These are phyloP conservation scores for Leucoagaricus sp. DNA, from an alignment of 1,284 basidiomycete species.

Conservation along the genomic window DNA sequence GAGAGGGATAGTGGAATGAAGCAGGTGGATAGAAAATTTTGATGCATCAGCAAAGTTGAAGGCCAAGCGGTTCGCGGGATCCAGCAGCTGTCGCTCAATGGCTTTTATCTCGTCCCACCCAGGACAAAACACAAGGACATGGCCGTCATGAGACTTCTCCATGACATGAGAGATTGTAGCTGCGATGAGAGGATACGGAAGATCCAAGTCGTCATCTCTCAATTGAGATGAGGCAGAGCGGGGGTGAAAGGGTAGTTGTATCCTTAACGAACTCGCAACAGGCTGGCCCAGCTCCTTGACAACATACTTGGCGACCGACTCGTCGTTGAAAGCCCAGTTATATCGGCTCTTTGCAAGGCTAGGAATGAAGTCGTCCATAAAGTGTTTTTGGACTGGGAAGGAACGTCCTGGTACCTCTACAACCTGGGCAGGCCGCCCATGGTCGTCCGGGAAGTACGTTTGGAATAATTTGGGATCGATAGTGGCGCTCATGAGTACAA, in stretches of 20 bases:
- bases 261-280: conserved; percentile 28
- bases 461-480: conserved; percentile 92
- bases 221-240: conserved; percentile 15
- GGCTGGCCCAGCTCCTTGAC: conserved; percentile 65
- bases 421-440: conserved; percentile 68
- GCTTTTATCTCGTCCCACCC: conserved; percentile 92
- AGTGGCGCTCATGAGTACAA: conserved; percentile 95
- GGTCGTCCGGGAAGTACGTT: conserved; percentile 76
- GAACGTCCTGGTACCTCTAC: conserved; percentile 92
- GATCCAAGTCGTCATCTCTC: conserved; percentile 71
- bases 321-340: conserved; percentile 76
- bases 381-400: conserved; percentile 84
- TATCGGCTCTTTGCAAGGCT: conserved; percentile 45
- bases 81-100: conserved; percentile 71
- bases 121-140: conserved; percentile 90
- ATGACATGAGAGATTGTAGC: conserved; percentile 84
- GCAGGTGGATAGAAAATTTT: conserved; percentile 79
- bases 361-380: conserved; percentile 79
- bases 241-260: conserved; percentile 22
- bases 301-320: conserved; percentile 79
- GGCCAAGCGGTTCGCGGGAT: conserved; percentile 54
- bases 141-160: conserved; percentile 76
- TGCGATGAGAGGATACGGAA: conserved; percentile 84
- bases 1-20: conserved; percentile 91
- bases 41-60: conserved; percentile 61